Evolutionary conservation across 1,284 basidiomycete genomes (phyloP), one percentile per base, ranked within the genome.

Genomic region (Pseudozyma thailandica): DNA sequence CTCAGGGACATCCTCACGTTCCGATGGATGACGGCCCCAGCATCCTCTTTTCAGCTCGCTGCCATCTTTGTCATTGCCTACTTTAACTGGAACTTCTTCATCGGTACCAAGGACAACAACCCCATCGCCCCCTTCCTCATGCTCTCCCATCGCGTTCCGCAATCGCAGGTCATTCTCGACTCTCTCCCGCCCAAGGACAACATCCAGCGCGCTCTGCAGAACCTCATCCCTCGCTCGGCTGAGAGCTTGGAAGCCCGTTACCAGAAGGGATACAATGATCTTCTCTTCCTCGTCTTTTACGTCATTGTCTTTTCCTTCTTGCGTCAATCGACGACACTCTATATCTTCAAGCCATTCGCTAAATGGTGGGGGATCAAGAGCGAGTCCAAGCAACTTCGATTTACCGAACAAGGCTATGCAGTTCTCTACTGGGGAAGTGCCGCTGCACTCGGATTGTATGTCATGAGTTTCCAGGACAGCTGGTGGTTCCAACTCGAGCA

Each of bases 291-390:
- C 44, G 87, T 87, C 4, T 97, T 93, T 84, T 88, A 96, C 83
- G 87, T 98, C 83, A 86, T 98, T 41, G 90, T 97, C 74, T 98
- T 92, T 85, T 95, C 93, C 1, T 92, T 94, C 82, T 81, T 96
- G 28, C 90, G 96, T 31, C 94, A 98, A 84, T 83, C 87, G 30
- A 84, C 93, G 75, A 89, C 90, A 9, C 73, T 92, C 75, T 88
- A 89, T 71, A 45, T 93, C 16, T 89, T 90, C 57, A 85, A 86
- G 38, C 92, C 91, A 0, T 79, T 94, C 46, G 94, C 91, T 0
- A 57, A 58, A 25, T 77, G 74, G 71, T 81, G 77, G 79, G 79
- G 79, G 16, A 78, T 82, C 66, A 76, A 68, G 51, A 61, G 66
- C 42, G 72, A 79, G 54, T 56, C 61, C 41, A 82, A 82, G 57